Conservation (phyloP, 2,329 filamentous ascomycete genomes). For the Corinectria fuckeliana region DNA sequence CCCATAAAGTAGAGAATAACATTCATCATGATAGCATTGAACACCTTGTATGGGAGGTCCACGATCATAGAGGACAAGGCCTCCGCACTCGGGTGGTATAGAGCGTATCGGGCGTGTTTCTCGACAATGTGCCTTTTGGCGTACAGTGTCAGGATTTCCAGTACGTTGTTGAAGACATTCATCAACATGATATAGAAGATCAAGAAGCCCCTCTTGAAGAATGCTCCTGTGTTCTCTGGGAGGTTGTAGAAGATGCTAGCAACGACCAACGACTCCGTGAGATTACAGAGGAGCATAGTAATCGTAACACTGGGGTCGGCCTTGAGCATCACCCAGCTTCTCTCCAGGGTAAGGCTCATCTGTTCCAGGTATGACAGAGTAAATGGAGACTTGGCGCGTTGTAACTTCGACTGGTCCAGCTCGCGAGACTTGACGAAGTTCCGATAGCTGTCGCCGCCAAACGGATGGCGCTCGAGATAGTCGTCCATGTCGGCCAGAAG, state of each 20-base stretch:
- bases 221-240: slow-evolving; percentile 47
- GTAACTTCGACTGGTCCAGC: slow-evolving; percentile 36
- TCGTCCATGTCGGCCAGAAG: slow-evolving; percentile 39
- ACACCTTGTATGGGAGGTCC: slow-evolving; percentile 21
- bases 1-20: slow-evolving; percentile 68
- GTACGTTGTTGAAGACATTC: slow-evolving; percentile 49
- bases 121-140: slow-evolving; percentile 38
- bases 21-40: slow-evolving; percentile 44
- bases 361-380: slow-evolving; percentile 54
- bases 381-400: slow-evolving; percentile 53
- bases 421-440: slow-evolving; percentile 20
- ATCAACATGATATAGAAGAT: slow-evolving; percentile 58
- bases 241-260: slow-evolving; percentile 58
- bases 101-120: slow-evolving; percentile 40
- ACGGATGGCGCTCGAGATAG: slow-evolving; percentile 26
- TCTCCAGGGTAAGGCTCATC: slow-evolving; percentile 47
- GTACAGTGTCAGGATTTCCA: slow-evolving; percentile 38
- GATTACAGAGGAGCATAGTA: slow-evolving; percentile 48
- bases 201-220: slow-evolving; percentile 52
- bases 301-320: slow-evolving; percentile 47
- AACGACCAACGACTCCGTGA: slow-evolving; percentile 56
- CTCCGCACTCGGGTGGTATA: slow-evolving; percentile 38
- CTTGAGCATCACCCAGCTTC: slow-evolving; percentile 46
- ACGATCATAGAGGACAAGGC: slow-evolving; percentile 19
- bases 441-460: slow-evolving; percentile 13